phyloP scores from a whole-genome alignment of 2,329 filamentous ascomycete genomes.

The Pezicula rhizophila region DNA sequence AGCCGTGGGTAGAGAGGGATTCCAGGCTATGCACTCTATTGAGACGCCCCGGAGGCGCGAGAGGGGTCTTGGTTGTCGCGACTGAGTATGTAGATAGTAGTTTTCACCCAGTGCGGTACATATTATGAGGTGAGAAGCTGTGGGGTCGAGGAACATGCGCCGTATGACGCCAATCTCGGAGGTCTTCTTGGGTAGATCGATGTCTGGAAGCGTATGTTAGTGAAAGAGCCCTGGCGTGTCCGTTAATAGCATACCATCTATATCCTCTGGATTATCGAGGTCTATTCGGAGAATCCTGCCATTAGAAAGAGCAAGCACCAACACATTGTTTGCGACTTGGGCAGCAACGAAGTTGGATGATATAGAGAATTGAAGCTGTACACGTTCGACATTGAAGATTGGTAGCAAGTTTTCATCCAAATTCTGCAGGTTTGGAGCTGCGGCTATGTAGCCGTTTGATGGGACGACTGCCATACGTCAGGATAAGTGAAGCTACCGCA shows the following conservation, averaged over 20 bases:
- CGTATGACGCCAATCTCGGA: constrained; percentile 88
- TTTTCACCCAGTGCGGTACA: constrained; percentile 90
- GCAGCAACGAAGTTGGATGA: constrained; percentile 94
- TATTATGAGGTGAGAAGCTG: constrained; percentile 87
- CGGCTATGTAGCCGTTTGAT: constrained; percentile 66
- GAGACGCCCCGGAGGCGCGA: constrained; percentile 77
- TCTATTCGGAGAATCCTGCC: constrained; percentile 92
- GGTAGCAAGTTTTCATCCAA: constrained; percentile 60
- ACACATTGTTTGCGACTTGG: constrained; percentile 94
- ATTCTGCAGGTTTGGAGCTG: constrained; percentile 50
- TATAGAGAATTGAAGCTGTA: constrained; percentile 90
- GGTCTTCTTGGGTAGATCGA: constrained; percentile 90
- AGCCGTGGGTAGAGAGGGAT: constrained; percentile 83
- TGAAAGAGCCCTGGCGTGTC: constrained; percentile 2
- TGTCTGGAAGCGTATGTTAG: constrained; percentile 52
- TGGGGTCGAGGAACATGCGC: constrained; percentile 95
- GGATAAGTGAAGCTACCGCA: constrained; percentile 21
- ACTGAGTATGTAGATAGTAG: constrained; percentile 96
- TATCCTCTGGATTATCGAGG: constrained; percentile 86
- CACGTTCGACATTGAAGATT: constrained; percentile 90
- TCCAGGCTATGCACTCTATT: constrained; percentile 92
- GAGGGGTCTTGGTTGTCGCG: constrained; percentile 76
- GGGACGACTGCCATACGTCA: constrained; percentile 61
- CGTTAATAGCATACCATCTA: constrained; percentile 60
- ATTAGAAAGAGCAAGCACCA: constrained; percentile 86